Conservation (phyloP, 345 rosid species). For the Murraya koenigii region DNA sequence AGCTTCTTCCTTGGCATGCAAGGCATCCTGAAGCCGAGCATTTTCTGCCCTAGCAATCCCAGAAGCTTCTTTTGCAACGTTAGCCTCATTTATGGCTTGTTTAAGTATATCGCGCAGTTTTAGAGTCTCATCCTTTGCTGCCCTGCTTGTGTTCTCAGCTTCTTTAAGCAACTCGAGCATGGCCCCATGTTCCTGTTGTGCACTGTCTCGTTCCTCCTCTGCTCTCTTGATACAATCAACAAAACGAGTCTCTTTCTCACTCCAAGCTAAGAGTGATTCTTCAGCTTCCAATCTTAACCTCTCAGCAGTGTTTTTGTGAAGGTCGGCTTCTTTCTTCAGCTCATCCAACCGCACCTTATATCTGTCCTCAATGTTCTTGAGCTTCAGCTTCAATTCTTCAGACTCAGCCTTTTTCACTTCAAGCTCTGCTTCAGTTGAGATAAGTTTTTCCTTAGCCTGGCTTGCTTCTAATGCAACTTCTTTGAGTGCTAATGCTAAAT, state of each 20-base stretch:
- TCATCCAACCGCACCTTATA: constrained; percentile 29
- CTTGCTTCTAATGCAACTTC: constrained; percentile 70
- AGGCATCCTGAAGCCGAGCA: constrained; percentile 60
- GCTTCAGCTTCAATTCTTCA: constrained; percentile 32
- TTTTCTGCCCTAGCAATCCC: constrained; percentile 69
- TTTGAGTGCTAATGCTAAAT: constrained; percentile 65
- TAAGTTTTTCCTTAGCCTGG: constrained; percentile 55
- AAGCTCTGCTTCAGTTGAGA: constrained; percentile 36
- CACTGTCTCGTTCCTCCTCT: constrained; percentile 62
- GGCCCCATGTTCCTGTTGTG: constrained; percentile 45
- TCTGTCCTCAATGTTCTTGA: constrained; percentile 33
- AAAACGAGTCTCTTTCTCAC: constrained; percentile 68
- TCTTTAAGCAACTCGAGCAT: constrained; percentile 44
- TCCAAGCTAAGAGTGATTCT: constrained; percentile 74
- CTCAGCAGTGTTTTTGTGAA: constrained; percentile 51
- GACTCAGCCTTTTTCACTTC: constrained; percentile 34
- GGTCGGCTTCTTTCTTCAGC: constrained; percentile 52
- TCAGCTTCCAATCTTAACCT: constrained; percentile 76
- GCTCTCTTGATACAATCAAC: constrained; percentile 62
- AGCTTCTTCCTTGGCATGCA: constrained; percentile 64
- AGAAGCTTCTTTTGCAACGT: constrained; percentile 82
- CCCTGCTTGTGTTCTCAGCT: constrained; percentile 40
- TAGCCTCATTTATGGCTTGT: constrained; percentile 86
- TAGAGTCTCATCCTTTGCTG: constrained; percentile 60
- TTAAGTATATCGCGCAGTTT: constrained; percentile 76